Evolutionary conservation across 192 early-diverging fungal genomes (phyloP), one percentile per base, ranked within the genome.

Genomic region (Phlyctochytrium planicorne): DNA sequence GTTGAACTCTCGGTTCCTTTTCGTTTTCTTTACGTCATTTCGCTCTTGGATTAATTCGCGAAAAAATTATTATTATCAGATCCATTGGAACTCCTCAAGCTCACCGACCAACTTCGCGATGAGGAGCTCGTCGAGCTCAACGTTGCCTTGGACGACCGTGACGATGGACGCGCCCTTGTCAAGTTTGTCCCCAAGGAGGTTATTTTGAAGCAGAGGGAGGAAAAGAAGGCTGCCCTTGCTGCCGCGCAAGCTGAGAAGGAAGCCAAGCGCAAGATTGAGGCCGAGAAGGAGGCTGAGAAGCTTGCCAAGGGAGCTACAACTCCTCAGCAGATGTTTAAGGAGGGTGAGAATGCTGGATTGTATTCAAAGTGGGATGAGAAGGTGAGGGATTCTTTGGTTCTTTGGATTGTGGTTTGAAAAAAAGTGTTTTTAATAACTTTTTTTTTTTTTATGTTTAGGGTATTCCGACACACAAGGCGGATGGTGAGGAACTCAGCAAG

Each of bases 111-210:
- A 75, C 63, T 98, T 37, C 90, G 97, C 57, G 95, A 98, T 78
- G 82, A 86, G 23, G 91, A 93, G 50, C 82, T 97, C 35, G 88
- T 93, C 17, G 87, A 91, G 47, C 77, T 96, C n/a, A 93, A 93
- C 29, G 90, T 98, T 14, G 83, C 89, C 0, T 80, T 98, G 63
- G 97, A 96, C 70, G 97, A 98, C 78, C 91, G 93, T 63, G 97
- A 95, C 62, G 81, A 71, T 75, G 34, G 16, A 62, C 25, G 30
- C 20, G 95, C 97, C 0, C 80, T 97, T 67, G 89, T 96, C 74
- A 98, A 96, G 77, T 78, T 97, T 64, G 89, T 92, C 14, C 89
- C 91, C 65, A 86, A 61, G 34, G 80, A 78, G 34, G 68, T 65
- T 3, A 59, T 86, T 35, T 29, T 76, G 31, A 57, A 65, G 52